Base-by-base conservation (phyloP, 2,329 filamentous ascomycete species). In the Colletotrichum cuscutae region DNA sequence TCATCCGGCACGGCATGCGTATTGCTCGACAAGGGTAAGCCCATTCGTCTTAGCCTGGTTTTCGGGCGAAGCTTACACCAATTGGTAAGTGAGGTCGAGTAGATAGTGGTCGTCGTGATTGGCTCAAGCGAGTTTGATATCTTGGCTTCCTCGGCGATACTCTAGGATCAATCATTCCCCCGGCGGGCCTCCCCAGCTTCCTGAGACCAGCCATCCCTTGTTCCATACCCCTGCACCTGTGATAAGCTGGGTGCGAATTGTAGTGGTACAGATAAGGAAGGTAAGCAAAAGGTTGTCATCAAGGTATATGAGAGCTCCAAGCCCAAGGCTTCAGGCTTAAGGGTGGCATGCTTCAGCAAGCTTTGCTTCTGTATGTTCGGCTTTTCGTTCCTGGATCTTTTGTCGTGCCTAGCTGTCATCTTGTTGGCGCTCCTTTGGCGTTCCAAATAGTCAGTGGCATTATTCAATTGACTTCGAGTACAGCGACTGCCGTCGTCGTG, bases 61-160 rank as follows among this genome's bases (percentile, higher is more conserved):
- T 12, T 62, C 15, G 37, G 24, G 30, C 42, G 56, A 71, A 62
- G 49, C 37, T 57, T 57, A 37, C 57, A 32, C 15, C 46, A 35
- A 19, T 19, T 69, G 37, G 32, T 13, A 53, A 54, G 52, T 22
- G 57, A 52, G 37, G 65, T 52, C 22, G 37, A 32, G 6, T 35
- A 12, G 7, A 22, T 12, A 30, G 4, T 42, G 15, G 30, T 42
- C 58, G 15, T 56, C 22, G 26, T 61, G 65, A 72, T 70, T 69
- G 66, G 70, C 11, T 11, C 54, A 13, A 42, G 12, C 12, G n/a
- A 13, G 53, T 49, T 59, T 60, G 70, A 70, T 70, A 70, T 72
- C 66, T 70, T 70, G 60, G 54, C 66, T 64, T 68, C 49, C 69
- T 62, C 70, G 65, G 65, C 37, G 65, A 57, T 59, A 70, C 60